Conservation (phyloP, 176 grass and related monocot genomes). For the sorghum (Sorghum bicolor) region Sorghum_bicolor_NCBIv3 NC_012871.2:2380001-2380500, state of each 20-base stretch:
- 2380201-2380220: not conserved
- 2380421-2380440: not conserved
- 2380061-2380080: not conserved
- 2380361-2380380: not conserved
- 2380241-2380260: not conserved
- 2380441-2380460: not conserved
- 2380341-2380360: not conserved
- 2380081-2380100: not conserved
- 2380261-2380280: not conserved
- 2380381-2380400: not conserved
- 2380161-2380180: not conserved
- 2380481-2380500: not conserved
- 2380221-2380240: not conserved
- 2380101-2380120: not conserved
- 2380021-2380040: not conserved
- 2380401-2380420: not conserved
- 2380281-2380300: not conserved
- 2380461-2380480: not conserved
- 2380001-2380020: not conserved
- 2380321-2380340: not conserved
- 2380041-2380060: fast-evolving
- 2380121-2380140: not conserved
- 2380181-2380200: not conserved
- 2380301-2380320: not conserved
- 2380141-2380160: not conserved